These are phyloP conservation scores for Rhododendron ovatum DNA, from an alignment of 148 eudicot species.

Conservation along the genomic window DNA sequence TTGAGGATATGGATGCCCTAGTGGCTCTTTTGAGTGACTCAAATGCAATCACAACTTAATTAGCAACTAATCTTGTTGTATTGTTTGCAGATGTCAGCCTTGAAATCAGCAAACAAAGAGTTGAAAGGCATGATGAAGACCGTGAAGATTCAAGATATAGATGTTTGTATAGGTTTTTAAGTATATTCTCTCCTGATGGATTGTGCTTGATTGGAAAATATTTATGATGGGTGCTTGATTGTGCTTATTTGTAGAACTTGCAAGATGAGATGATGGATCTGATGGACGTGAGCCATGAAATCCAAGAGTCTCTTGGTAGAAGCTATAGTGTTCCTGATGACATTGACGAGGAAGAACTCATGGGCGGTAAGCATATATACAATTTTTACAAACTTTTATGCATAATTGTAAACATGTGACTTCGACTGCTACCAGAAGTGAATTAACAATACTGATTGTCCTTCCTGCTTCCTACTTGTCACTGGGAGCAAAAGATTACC, in stretches of 20 bases:
- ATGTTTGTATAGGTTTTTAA: slow-evolving; percentile 42
- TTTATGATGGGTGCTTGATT: not conserved
- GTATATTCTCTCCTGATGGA: not conserved
- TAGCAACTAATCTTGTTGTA: slow-evolving; percentile 2
- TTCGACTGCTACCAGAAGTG: not conserved
- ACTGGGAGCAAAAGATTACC: not conserved
- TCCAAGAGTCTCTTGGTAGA: slow-evolving; percentile 92
- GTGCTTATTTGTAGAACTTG: slow-evolving; percentile 47
- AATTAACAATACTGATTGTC: not conserved
- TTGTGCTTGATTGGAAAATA: slow-evolving; percentile 3
- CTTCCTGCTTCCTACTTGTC: not conserved
- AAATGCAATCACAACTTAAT: not conserved
- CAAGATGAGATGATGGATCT: slow-evolving; percentile 99
- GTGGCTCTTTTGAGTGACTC: slow-evolving; percentile 5
- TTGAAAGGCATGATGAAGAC: slow-evolving; percentile 99
- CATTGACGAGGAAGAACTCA: slow-evolving; percentile 89
- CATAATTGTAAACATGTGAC: not conserved
- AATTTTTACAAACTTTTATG: not conserved
- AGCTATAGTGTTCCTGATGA: slow-evolving; percentile 94
- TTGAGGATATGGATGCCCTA: slow-evolving; percentile 6
- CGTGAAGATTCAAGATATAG: slow-evolving; percentile 88
- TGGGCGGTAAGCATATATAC: slow-evolving; percentile 62
- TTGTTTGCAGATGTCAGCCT: slow-evolving; percentile 70
- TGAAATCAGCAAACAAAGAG: slow-evolving; percentile 91
- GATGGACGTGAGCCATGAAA: slow-evolving; percentile 91